A percentile compares a stretch with the other conserved stretches of the same genome.
phyloP scores from a whole-genome alignment of 768 basidiomycete species.

The Sarcodon sp. region DNA sequence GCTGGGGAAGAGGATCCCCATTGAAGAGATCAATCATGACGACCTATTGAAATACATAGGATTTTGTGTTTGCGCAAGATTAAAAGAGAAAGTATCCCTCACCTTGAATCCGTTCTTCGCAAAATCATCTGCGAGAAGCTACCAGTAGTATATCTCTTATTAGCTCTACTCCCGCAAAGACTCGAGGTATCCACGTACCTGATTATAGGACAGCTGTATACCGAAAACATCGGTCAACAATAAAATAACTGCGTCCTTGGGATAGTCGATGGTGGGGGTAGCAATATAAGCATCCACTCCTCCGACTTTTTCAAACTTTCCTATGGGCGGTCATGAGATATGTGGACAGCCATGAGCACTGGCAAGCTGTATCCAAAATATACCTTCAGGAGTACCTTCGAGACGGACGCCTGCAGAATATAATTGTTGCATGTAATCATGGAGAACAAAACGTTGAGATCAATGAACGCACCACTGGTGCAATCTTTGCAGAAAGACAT shows the following conservation, averaged over 20 bases:
- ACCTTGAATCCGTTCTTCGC: slow-evolving; percentile 18
- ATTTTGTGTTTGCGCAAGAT: too few relatives aligned
- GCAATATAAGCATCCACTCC: slow-evolving; percentile 28
- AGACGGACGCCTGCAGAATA: slow-evolving; percentile 17
- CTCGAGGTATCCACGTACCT: slow-evolving; percentile 4
- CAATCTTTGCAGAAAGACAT: slow-evolving; percentile 50
- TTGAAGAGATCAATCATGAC: slow-evolving; percentile 15
- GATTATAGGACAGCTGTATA: slow-evolving; percentile 15
- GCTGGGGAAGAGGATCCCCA: slow-evolving; percentile 10
- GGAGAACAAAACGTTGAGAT: background rate
- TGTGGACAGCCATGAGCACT: background rate
- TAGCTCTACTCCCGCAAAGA: too few relatives aligned
- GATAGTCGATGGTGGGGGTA: slow-evolving; percentile 21
- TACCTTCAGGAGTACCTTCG: slow-evolving; percentile 23
- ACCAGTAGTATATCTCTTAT: background rate
- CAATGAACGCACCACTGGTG: slow-evolving; percentile 28
- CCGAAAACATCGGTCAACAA: slow-evolving; percentile 26
- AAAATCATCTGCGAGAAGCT: slow-evolving; percentile 19
- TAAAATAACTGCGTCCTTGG: slow-evolving; percentile 21
- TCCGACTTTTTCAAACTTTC: slow-evolving; percentile 21
- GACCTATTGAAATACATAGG: too few relatives aligned
- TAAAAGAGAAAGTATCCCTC: too few relatives aligned
- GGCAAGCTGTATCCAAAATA: background rate
- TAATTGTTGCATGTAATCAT: background rate
- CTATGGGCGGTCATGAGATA: slow-evolving; percentile 8